phyloP scores from a whole-genome alignment of 1,284 basidiomycete genomes.

The Filobasidium uniguttulatum region DNA sequence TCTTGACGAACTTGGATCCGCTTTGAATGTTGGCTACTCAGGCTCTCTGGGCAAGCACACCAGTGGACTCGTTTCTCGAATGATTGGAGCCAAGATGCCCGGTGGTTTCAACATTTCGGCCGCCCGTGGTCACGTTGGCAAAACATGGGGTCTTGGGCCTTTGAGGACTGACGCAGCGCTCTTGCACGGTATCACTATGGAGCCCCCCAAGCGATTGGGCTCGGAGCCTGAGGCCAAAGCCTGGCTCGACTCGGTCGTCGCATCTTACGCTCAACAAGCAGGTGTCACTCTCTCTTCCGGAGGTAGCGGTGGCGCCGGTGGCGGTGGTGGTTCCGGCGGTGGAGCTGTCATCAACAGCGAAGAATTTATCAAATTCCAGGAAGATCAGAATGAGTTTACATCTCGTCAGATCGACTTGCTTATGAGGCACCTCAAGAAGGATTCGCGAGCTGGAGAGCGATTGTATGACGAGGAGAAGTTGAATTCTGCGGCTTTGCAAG shows the following conservation, averaged over 20 bases:
- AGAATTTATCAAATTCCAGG: slow-evolving; percentile 91
- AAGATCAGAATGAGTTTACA: slow-evolving; percentile 83
- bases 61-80: slow-evolving; percentile 76
- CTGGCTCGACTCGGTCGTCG: slow-evolving; percentile 79
- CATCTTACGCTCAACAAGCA: slow-evolving; percentile 68
- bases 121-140: slow-evolving; percentile 77
- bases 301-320: slow-evolving; percentile 48
- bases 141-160: slow-evolving; percentile 86
- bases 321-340: slow-evolving; percentile 48
- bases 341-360: slow-evolving; percentile 91
- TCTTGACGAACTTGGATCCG: slow-evolving; percentile 83
- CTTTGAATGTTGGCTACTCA: slow-evolving; percentile 64
- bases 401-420: slow-evolving; percentile 87
- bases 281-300: slow-evolving; percentile 69
- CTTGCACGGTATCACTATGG: slow-evolving; percentile 76
- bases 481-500: slow-evolving; percentile 51
- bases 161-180: slow-evolving; percentile 81
- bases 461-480: slow-evolving; percentile 71
- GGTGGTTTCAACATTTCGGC: slow-evolving; percentile 94
- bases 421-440: slow-evolving; percentile 87
- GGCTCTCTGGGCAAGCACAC: slow-evolving; percentile 91
- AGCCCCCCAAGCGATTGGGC: slow-evolving; percentile 83
- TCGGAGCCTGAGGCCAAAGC: slow-evolving; percentile 85
- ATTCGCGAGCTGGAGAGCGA: slow-evolving; percentile 81
- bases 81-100: slow-evolving; percentile 92